These are phyloP conservation scores for Syzygium aromaticum DNA, from an alignment of 345 rosid species.

Conservation along the genomic window DNA sequence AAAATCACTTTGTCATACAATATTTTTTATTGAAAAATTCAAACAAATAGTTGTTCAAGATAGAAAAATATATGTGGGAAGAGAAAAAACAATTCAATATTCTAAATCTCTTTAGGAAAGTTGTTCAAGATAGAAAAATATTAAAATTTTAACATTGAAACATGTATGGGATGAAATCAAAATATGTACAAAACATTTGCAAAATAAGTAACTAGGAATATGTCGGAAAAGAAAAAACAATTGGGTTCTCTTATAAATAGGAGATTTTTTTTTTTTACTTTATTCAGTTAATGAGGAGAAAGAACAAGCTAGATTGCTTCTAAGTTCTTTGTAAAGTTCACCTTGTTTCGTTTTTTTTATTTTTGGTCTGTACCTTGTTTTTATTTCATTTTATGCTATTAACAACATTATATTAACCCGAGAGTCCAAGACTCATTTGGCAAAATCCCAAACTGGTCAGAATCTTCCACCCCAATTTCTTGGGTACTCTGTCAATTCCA, in stretches of 20 bases:
- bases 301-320: neutral
- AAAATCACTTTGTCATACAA: neutral
- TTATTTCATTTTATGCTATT: neutral
- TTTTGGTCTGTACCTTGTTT: too few relatives aligned
- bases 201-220: neutral
- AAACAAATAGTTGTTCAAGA: too few relatives aligned
- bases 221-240: neutral
- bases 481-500: neutral
- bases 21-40: too few relatives aligned
- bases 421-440: too few relatives aligned
- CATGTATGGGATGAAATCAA: neutral
- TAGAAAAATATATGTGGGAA: neutral
- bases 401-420: neutral
- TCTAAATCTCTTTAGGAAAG: neutral
- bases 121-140: neutral
- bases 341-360: neutral
- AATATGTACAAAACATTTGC: neutral
- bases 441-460: neutral
- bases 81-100: neutral
- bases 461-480: neutral
- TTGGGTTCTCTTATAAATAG: neutral
- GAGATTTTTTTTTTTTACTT: too few relatives aligned
- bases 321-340: neutral
- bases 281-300: neutral
- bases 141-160: neutral